Conservation (phyloP, 345 rosid species). For the Reutealis trisperma region DNA sequence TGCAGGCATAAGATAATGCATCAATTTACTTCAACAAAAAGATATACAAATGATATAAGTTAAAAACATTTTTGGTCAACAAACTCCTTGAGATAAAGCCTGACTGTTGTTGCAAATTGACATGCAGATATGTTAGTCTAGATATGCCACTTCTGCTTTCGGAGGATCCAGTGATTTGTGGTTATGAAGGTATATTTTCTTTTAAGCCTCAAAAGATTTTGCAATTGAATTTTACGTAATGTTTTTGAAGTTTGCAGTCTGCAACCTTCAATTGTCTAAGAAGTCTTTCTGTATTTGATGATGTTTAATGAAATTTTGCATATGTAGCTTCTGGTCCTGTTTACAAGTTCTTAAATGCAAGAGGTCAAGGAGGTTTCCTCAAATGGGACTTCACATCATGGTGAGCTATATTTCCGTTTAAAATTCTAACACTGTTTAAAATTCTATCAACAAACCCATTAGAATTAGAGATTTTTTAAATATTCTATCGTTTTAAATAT, state of each 20-base stretch:
- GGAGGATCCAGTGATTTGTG: constrained; percentile 83
- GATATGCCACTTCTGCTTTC: constrained; percentile 92
- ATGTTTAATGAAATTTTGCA: constrained; percentile 1
- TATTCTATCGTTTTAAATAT: too few relatives aligned
- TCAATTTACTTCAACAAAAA: too few relatives aligned
- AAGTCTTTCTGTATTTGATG: constrained; percentile 6
- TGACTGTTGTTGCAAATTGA: not conserved
- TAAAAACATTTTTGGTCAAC: constrained; percentile 10
- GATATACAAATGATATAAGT: too few relatives aligned
- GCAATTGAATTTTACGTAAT: not conserved
- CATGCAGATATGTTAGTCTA: constrained; percentile 68
- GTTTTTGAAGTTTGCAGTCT: not conserved
- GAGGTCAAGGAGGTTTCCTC: constrained; percentile 82
- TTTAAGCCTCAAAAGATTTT: not conserved
- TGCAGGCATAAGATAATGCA: too few relatives aligned
- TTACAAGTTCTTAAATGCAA: constrained; percentile 71
- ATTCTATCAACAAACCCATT: too few relatives aligned
- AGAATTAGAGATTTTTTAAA: too few relatives aligned
- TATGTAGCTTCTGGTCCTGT: constrained; percentile 63
- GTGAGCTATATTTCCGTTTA: constrained; percentile 21
- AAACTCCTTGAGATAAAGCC: not conserved
- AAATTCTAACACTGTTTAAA: too few relatives aligned
- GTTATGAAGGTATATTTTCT: constrained; percentile 67
- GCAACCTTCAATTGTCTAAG: not conserved
- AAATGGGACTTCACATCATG: constrained; percentile 56